These are phyloP conservation scores for Monilinia vaccinii-corymbosi DNA, from an alignment of 2,329 filamentous ascomycete genomes.

Conservation along the genomic window DNA sequence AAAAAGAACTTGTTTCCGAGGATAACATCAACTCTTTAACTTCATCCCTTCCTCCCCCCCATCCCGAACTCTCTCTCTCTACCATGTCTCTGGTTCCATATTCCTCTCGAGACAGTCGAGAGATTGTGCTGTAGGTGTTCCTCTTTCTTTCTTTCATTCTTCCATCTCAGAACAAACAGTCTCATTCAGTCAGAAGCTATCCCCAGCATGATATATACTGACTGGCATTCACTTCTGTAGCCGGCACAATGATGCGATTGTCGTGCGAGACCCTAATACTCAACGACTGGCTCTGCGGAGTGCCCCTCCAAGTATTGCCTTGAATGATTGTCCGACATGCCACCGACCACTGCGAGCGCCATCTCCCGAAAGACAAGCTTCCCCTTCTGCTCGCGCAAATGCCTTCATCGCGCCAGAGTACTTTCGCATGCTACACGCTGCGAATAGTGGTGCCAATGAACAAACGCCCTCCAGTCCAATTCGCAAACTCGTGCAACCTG, in stretches of 20 bases:
- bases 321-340: constrained; percentile 64
- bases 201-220: constrained; percentile 7
- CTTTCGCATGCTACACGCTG: constrained; percentile 79
- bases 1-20: neutral
- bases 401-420: constrained; percentile 84
- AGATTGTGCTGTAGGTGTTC: constrained; percentile 66
- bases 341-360: constrained; percentile 34
- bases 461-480: constrained; percentile 43
- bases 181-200: neutral
- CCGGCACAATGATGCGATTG: constrained; percentile 84
- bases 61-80: neutral
- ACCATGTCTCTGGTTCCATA: constrained; percentile 68
- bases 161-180: neutral
- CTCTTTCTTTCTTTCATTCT: neutral
- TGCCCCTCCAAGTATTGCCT: constrained; percentile 39
- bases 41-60: neutral
- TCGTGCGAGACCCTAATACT: constrained; percentile 80
- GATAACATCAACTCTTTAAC: neutral
- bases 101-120: constrained; percentile 60
- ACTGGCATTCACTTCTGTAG: constrained; percentile 38
- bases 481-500: constrained; percentile 35
- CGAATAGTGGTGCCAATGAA: constrained; percentile 38
- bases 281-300: constrained; percentile 76
- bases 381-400: constrained; percentile 31
- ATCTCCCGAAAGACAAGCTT: constrained; percentile 38